Base-by-base conservation (phyloP, 2,329 filamentous ascomycete genomes). In the Hypoxylon sp. region DNA sequence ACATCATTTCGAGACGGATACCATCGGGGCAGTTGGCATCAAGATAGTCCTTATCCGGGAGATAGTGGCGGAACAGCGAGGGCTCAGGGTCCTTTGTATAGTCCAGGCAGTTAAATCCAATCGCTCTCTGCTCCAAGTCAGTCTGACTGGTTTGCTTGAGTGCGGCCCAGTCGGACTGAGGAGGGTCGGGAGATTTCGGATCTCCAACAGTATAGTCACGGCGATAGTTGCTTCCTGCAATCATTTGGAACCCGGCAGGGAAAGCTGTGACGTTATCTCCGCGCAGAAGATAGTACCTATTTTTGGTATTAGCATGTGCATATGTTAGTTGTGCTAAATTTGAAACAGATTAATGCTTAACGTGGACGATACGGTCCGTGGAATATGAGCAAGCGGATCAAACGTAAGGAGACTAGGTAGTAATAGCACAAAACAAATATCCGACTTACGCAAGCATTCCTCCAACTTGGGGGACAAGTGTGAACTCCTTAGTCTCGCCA, bases 41-140 rank as follows among this genome's bases (percentile, higher is more conserved):
- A 37, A 97, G 85, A 77, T 88, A 97, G 0, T 81, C 81, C 85
- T 97, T 97, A 74, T 91, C 87, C 0, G 95, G 94, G 73, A 98
- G 76, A 78, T 88, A 90, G 80, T 97, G 94, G 72, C 94, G 93
- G 80, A 89, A 92, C 37, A 97, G 86, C 13, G 94, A 92, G 1
- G 87, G 86, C 79, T 97, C 94, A 1, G 92, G 83, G 0, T 80
- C 74, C 24, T 80, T 83, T 33, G 74, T 75, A 78, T 98, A 98
- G 87, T 98, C 91, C 67, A 99, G 83, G 81, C 96, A 98, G 85
- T 98, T 98, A 87, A 97, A 97, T 3, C 96, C 95, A 29, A 98
- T 75, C 9, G 94, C 93, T 68, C 94, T 94, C 83, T 97, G 92
- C 55, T 82, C 83, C 39, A 98, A 87, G 57, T 90, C 87, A 14